Evolutionary conservation across 1,284 basidiomycete species (phyloP).

Genomic region (Apiotrichum veenhuisii): DNA sequence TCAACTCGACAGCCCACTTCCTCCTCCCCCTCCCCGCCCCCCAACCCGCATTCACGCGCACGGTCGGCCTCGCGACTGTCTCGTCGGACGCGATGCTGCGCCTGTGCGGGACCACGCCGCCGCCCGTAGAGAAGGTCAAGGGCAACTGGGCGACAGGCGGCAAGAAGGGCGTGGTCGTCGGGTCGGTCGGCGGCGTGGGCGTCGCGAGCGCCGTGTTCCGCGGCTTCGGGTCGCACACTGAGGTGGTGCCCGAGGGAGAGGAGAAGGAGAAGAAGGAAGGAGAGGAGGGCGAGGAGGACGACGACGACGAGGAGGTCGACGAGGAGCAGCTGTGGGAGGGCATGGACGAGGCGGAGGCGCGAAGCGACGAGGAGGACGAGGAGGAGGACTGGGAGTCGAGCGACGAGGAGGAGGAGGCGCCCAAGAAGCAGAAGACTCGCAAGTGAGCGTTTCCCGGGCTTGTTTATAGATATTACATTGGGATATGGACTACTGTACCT

Average conservation of each 20-base stretch:
- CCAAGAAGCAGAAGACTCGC: constrained; percentile 10
- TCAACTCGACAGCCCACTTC: constrained; percentile 38
- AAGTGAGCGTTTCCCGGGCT: background rate
- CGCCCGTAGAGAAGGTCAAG: constrained; percentile 56
- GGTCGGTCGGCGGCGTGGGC: constrained; percentile 65
- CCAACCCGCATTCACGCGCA: background rate
- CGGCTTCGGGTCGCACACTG: constrained; percentile 28
- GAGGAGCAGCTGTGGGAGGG: constrained; percentile 34
- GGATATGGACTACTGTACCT: background rate
- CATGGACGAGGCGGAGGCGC: constrained; percentile 29
- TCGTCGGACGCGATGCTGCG: constrained; percentile 55
- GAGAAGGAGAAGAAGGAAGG: constrained; percentile 26
- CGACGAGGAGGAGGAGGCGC: constrained; percentile 7
- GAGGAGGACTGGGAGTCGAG: constrained; percentile 3
- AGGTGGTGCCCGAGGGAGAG: constrained; percentile 53
- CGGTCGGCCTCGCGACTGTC: constrained; percentile 35
- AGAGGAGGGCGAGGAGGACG: constrained; percentile 30
- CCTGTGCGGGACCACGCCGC: constrained; percentile 64
- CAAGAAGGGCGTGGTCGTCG: constrained; percentile 62
- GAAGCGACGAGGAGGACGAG: constrained; percentile 26
- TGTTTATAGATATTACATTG: background rate
- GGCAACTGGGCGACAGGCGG: constrained; percentile 53
- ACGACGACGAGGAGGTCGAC: constrained; percentile 27
- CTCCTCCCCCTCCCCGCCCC: constrained; percentile 32
- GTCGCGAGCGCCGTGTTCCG: constrained; percentile 57